Conservation (phyloP, 306 rosid species). For the Glycine latifolia region DNA sequence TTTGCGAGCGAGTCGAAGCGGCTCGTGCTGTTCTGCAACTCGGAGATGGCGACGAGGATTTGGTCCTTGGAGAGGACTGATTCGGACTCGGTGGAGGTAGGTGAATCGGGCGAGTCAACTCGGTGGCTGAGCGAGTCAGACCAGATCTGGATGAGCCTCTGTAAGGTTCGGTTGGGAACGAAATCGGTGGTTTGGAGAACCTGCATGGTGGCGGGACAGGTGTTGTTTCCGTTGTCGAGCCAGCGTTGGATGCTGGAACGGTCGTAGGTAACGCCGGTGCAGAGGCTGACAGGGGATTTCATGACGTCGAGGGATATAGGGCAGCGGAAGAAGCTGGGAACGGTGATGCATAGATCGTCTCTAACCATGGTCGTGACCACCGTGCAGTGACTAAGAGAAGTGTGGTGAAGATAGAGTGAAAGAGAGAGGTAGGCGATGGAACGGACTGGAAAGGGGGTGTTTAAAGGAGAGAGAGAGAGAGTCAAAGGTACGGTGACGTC, state of each 20-base stretch:
- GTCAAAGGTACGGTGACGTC: constrained; percentile 93
- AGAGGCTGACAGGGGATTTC: constrained; percentile 94
- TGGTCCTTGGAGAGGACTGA: constrained; percentile 52
- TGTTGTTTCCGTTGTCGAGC: constrained; percentile 94
- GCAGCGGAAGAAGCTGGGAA: constrained; percentile 83
- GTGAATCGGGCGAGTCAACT: constrained; percentile 53
- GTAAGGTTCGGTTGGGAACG: constrained; percentile 82
- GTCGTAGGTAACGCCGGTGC: constrained; percentile 96
- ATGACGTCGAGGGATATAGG: constrained; percentile 90
- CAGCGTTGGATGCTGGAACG: constrained; percentile 94
- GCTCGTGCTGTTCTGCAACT: not conserved
- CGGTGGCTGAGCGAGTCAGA: constrained; percentile 67
- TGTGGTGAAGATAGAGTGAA: not conserved
- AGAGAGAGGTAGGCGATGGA: constrained; percentile 37
- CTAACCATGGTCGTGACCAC: constrained; percentile 57
- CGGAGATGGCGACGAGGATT: constrained; percentile 49
- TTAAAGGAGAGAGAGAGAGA: constrained; percentile 62
- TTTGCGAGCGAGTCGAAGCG: constrained; percentile 51
- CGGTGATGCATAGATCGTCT: constrained; percentile 74
- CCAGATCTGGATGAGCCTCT: constrained; percentile 95
- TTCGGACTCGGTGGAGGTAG: not conserved
- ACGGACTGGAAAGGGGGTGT: constrained; percentile 51
- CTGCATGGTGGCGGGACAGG: constrained; percentile 99
- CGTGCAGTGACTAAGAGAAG: constrained; percentile 5
- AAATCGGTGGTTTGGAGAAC: constrained; percentile 74